A percentile compares a stretch with the other conserved stretches of the same genome.
These are phyloP conservation scores for Dillenia turbinata DNA, from an alignment of 164 flowering plant species.

Conservation along the genomic window DNA sequence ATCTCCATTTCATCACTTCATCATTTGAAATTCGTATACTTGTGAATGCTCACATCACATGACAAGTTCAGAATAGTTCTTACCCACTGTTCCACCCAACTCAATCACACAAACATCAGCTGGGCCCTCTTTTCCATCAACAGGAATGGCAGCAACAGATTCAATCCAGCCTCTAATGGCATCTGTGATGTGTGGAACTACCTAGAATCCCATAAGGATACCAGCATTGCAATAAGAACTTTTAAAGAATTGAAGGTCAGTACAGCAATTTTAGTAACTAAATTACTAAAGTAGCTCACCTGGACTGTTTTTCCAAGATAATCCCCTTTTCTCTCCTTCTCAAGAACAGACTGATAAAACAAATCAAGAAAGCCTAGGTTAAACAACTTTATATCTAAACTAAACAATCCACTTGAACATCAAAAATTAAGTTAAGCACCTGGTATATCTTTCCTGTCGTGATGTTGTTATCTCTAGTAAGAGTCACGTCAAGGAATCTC, in stretches of 20 bases:
- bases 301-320: constrained; percentile 99
- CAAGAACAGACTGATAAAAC: constrained; percentile 83
- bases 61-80: constrained; percentile 3
- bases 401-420: neutral
- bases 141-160: constrained; percentile 78
- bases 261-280: too few species aligned
- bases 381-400: neutral
- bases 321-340: constrained; percentile 84
- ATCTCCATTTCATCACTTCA: too few species aligned
- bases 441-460: constrained; percentile 97
- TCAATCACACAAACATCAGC: constrained; percentile 98
- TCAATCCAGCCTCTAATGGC: constrained; percentile 88
- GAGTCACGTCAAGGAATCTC: constrained; percentile 87
- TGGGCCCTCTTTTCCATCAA: constrained; percentile 91
- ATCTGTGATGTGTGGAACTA: constrained; percentile 95
- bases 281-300: constrained; percentile 28
- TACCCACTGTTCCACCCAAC: constrained; percentile 98
- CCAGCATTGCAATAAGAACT: too few species aligned
- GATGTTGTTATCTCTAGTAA: constrained; percentile 90
- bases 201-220: constrained; percentile 35
- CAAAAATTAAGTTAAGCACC: constrained; percentile 34
- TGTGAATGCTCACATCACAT: neutral
- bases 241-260: too few species aligned
- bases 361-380: neutral
- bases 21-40: too few species aligned